A percentile compares a stretch with the other conserved stretches of the same genome.
These are phyloP conservation scores for Pyracantha coccinea DNA, from an alignment of 331 rosid genomes.

Conservation along the genomic window DNA sequence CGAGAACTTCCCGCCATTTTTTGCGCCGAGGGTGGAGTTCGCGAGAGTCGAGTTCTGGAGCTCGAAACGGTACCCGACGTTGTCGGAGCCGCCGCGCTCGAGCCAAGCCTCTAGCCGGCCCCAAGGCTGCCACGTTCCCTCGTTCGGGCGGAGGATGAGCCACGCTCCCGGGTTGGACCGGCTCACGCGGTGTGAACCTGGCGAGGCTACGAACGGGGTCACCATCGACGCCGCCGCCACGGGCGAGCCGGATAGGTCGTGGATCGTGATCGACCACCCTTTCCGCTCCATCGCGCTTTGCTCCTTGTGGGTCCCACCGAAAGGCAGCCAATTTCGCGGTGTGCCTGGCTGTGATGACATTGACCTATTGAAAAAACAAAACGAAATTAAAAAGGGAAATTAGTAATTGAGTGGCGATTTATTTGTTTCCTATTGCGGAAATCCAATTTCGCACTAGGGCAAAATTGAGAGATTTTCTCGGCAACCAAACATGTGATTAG, in stretches of 20 bases:
- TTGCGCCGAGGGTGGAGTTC: conserved; percentile 40
- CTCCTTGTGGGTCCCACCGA: conserved; percentile 21
- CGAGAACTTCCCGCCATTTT: conserved; percentile 62
- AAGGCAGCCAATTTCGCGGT: conserved; percentile 26
- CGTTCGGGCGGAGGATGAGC: conserved; percentile 85
- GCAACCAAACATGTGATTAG: neutral
- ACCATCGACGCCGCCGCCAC: conserved; percentile 95
- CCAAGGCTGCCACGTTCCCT: conserved; percentile 89
- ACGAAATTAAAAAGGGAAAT: neutral
- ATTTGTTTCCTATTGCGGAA: neutral
- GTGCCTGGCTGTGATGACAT: conserved; percentile 23
- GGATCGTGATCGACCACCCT: conserved; percentile 93
- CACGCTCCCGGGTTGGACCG: conserved; percentile 95
- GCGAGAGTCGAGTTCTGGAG: conserved; percentile 53
- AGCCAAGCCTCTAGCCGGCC: conserved; percentile 98
- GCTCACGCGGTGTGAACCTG: conserved; percentile 90
- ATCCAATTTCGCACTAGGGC: neutral
- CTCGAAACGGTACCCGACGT: conserved; percentile 65
- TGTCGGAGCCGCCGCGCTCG: conserved; percentile 68
- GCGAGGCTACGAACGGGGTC: conserved; percentile 84
- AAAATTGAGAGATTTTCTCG: neutral
- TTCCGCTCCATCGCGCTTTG: conserved; percentile 55
- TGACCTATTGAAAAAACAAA: conserved; percentile 14
- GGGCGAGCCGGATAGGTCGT: conserved; percentile 96
- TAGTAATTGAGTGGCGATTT: neutral